Evolutionary conservation across 768 basidiomycete genomes (phyloP), one percentile per base, ranked within the genome.

Genomic region (Panaeolus papilionaceus): DNA sequence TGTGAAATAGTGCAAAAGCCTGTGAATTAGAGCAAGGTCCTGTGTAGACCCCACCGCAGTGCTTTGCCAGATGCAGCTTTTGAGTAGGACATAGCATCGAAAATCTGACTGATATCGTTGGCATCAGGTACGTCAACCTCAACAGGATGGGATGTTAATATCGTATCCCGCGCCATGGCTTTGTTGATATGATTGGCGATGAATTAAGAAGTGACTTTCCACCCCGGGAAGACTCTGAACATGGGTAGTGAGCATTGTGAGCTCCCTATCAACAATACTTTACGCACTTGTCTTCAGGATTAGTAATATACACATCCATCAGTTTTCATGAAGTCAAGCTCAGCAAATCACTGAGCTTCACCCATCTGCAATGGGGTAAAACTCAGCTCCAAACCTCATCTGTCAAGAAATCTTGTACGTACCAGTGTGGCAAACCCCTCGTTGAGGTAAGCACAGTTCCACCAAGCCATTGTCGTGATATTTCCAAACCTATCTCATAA

Each of bases 391-490:
- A 68, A 51, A 44, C 62, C 26, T 26, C 23, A 7, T 47, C 11
- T 33, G 2, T 5, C 14, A 42, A 42, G 28, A 39, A 38, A 23
- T 18, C 28, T 20, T 49, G 44, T 26, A 45, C 44, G 16, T 18
- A 45, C 44, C 44, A 45, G 16, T 2, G 44, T 45, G n/a, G 45
- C 45, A 45, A 45, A 45, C 12, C 88, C 89, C 85, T 92, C 91
- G 68, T 92, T 92, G 66, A 92, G 77, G 75, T 91, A 92, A 49
- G 93, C 81, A 75, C 91, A 88, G 66, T 91, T 87, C 92, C 92
- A 94, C 92, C 93, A 94, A 71, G 86, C 86, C 94, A 95, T 95
- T 0, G 94, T 96, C 3, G 92, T 90, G 71, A 96, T 90, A 75
- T 96, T 89, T 20, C 94, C 95, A 70, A 95, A 96, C 94, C 93